Evolutionary conservation across 306 rosid genomes (phyloP), one percentile per base, ranked within the genome.

Genomic region (Prunus salicina): DNA sequence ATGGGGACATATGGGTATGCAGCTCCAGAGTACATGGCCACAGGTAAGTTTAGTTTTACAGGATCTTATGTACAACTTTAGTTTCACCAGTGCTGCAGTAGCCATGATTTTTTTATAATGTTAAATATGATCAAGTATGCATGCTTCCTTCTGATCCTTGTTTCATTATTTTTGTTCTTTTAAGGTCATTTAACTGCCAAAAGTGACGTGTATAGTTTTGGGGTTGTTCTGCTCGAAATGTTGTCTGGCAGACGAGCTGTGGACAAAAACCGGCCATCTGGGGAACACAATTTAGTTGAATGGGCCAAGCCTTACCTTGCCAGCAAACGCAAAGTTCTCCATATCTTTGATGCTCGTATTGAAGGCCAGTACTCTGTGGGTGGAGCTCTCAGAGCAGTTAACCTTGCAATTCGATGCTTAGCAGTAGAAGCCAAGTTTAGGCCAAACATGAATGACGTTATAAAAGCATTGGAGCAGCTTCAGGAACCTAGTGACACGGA

Each of bases 1-100:
- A 96, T 96, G 99, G 99, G 99, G 68, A 96, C 99, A 10, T 92
- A 80, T 79, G 99, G 99, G 50, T 96, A 96, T 69, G 98, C 99
- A 11, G 99, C 99, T 43, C 99, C 99, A 2, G 99, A 96, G 80
- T 96, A 96, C 72, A 83, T 96, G 93, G 93, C 94, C 56, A 92
- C 99, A 87, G 99, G 99, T 92, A 92, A 55, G 28, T 74, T 66
- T 58, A 78, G 12, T 78, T 72, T 56, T 2, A 58, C 73, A 11
- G 16, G 32, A 20, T 74, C 41, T 5, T 34, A 19, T 34, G 41
- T 64, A 34, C 43, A 8, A 8, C 6, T 32, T 49, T 9, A 76
- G 63, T 30, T n/a, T 9, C 30, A 18, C 55, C 68, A 34, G 52
- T 76, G 25, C 64, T 49, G 75, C 34, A 61, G 24, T 34, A 32